phyloP scores from a whole-genome alignment of 2,329 filamentous ascomycete genomes.

The Penicillium sp. region DNA sequence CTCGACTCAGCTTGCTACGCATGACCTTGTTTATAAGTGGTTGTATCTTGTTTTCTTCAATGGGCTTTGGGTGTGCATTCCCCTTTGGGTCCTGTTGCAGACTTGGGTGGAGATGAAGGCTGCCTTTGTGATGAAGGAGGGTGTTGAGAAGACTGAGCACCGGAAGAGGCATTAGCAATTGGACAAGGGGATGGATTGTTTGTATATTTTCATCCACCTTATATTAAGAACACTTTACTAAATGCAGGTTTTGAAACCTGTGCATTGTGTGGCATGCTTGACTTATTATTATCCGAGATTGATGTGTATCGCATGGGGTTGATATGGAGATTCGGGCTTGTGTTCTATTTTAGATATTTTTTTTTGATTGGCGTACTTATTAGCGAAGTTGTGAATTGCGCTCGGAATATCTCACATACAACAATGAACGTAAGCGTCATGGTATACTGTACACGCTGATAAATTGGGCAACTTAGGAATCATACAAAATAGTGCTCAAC shows the following conservation, averaged over 20 bases:
- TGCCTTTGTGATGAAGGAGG: constrained; percentile 36
- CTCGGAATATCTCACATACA: background rate
- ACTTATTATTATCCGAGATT: background rate
- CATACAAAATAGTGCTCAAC: background rate
- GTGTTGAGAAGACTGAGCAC: background rate
- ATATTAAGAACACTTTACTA: no score
- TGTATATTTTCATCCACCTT: background rate
- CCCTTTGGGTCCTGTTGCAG: constrained; percentile 57
- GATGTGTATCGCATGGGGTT: background rate
- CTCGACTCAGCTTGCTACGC: constrained; percentile 56
- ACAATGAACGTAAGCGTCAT: background rate
- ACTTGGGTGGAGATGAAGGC: constrained; percentile 47
- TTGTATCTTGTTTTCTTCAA: constrained; percentile 66
- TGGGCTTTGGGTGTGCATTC: constrained; percentile 61
- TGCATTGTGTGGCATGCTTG: background rate
- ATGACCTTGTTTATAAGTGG: constrained; percentile 63
- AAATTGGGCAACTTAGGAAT: background rate
- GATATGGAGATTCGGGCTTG: background rate
- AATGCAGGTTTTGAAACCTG: no score
- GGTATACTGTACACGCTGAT: background rate
- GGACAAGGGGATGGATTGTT: background rate
- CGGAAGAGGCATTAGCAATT: constrained; percentile 21
- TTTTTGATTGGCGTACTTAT: background rate
- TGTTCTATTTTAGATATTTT: background rate
- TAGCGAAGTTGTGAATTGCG: background rate